Conservation (phyloP, 2,329 filamentous ascomycete species). For the Berkeleyomyces basicola region DNA sequence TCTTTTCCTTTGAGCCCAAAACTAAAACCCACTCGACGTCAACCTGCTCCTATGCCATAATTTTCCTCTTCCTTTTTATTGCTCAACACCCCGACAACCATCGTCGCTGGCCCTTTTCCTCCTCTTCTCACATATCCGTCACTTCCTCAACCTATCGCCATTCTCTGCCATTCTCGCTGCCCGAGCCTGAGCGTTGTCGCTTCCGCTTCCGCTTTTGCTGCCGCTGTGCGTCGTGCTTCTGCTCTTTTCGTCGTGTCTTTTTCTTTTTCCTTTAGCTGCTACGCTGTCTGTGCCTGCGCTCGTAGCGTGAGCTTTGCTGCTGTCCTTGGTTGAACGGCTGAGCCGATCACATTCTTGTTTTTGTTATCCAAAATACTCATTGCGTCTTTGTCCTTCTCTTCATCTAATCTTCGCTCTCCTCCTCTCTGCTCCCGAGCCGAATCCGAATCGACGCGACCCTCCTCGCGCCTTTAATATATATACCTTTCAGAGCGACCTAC, state of each 20-base stretch:
- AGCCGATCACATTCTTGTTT: constrained; percentile 8
- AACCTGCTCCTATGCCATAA: background rate
- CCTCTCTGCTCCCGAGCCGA: background rate
- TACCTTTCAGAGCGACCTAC: background rate
- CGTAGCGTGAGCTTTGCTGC: background rate
- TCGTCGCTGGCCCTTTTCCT: background rate
- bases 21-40: background rate
- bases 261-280: background rate
- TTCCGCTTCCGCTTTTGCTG: background rate
- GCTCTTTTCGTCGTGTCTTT: background rate
- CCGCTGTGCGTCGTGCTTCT: background rate
- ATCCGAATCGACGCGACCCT: background rate
- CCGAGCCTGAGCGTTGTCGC: background rate
- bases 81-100: background rate
- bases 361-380: background rate
- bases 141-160: background rate
- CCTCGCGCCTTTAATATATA: background rate
- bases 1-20: background rate
- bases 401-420: background rate
- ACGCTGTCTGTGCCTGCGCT: background rate
- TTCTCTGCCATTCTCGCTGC: background rate
- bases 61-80: constrained; percentile 1
- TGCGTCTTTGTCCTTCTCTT: background rate
- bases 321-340: constrained; percentile 8
- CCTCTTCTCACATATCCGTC: background rate